phyloP scores from a whole-genome alignment of 2,329 filamentous ascomycete genomes.

The Fusarium sambucinum region DNA sequence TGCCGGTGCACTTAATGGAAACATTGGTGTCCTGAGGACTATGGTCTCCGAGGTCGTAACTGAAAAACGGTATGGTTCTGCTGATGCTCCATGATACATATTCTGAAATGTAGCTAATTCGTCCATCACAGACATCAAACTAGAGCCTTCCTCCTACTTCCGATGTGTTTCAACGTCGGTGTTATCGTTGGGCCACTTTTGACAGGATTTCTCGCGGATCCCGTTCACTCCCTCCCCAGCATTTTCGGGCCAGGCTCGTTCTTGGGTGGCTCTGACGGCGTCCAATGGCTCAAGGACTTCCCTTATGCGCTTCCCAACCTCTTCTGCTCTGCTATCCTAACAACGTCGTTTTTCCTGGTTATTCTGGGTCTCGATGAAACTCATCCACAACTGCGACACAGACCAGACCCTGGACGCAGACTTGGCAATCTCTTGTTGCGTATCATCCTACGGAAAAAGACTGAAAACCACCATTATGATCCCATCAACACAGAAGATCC shows the following conservation, averaged over 20 bases:
- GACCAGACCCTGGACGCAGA: neutral
- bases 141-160: conserved; percentile 78
- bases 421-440: neutral
- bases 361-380: conserved; percentile 68
- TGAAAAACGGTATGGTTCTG: conserved; percentile 24
- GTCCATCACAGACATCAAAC: conserved; percentile 67
- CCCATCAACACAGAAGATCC: neutral
- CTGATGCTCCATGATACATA: neutral
- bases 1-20: conserved; percentile 79
- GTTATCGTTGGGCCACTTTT: conserved; percentile 78
- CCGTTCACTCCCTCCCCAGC: conserved; percentile 67
- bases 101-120: neutral
- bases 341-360: conserved; percentile 57
- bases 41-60: conserved; percentile 61
- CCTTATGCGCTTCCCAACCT: conserved; percentile 69
- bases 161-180: conserved; percentile 79
- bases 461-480: neutral
- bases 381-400: conserved; percentile 15
- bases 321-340: conserved; percentile 62
- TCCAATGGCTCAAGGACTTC: conserved; percentile 51
- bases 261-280: conserved; percentile 46
- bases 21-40: conserved; percentile 78
- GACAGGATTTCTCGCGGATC: conserved; percentile 76
- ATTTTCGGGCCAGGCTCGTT: conserved; percentile 63
- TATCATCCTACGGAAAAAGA: neutral